These are phyloP conservation scores for Tricladium varicosporioides DNA, from an alignment of 2,329 filamentous ascomycete genomes.

Conservation along the genomic window DNA sequence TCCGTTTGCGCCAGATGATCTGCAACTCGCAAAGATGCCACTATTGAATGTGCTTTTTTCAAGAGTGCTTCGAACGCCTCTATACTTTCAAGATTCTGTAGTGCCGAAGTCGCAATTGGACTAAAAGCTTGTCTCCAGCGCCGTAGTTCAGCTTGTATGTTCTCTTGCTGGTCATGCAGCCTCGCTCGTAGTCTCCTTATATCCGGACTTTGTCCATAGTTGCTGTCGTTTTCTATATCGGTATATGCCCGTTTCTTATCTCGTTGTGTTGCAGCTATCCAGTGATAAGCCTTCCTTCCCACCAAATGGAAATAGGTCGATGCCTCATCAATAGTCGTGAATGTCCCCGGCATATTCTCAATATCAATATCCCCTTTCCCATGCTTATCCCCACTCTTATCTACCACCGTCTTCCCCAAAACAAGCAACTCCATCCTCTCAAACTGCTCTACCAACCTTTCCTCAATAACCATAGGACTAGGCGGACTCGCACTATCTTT, in stretches of 20 bases:
- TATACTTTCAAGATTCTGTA: conserved; percentile 7
- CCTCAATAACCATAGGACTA: conserved; percentile 18
- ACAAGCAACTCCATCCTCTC: conserved; percentile 21
- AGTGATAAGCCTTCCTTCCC: conserved; percentile 21
- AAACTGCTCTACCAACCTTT: conserved; percentile 26
- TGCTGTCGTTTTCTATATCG: no score
- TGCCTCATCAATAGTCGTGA: conserved; percentile 18
- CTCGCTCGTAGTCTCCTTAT: no score
- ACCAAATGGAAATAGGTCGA: conserved; percentile 21
- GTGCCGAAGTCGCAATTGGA: conserved; percentile 14
- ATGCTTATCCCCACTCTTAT: no score
- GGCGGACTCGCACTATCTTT: background rate
- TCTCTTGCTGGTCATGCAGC: conserved; percentile 20
- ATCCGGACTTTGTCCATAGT: no score
- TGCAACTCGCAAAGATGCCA: conserved; percentile 13
- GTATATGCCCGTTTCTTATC: background rate
- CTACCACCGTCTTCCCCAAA: background rate
- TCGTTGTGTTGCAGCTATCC: conserved; percentile 16
- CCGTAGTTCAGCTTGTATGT: conserved; percentile 17
- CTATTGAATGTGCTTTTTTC: conserved; percentile 22
- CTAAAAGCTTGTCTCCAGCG: conserved; percentile 23
- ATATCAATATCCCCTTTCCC: conserved; percentile 11
- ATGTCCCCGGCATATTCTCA: conserved; percentile 20
- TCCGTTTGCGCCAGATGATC: conserved; percentile 20
- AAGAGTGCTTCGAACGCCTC: conserved; percentile 14